Conservation (phyloP, 768 basidiomycete species). For the Kwoniella sp. region DNA sequence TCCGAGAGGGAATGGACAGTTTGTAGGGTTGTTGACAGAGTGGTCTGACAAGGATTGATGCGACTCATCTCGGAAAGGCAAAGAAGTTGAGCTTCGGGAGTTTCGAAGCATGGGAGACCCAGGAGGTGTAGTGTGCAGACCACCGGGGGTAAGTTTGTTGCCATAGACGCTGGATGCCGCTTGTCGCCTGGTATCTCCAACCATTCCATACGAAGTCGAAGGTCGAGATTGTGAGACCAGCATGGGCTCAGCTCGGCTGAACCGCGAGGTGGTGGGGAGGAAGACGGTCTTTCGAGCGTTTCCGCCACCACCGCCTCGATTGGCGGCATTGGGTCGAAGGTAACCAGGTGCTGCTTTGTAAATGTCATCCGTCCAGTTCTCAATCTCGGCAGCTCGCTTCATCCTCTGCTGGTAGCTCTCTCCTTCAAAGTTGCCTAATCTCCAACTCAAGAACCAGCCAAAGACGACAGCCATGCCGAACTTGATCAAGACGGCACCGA, state of each 20-base stretch:
- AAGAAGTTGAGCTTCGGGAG: slow-evolving; percentile 80
- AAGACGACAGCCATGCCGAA: slow-evolving; percentile 97
- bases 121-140: slow-evolving; percentile 66
- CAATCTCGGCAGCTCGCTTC: slow-evolving; percentile 85
- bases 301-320: slow-evolving; percentile 65
- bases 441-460: slow-evolving; percentile 97
- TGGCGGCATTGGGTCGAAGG: slow-evolving; percentile 80
- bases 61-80: slow-evolving; percentile 61
- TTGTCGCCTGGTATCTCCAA: slow-evolving; percentile 34
- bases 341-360: slow-evolving; percentile 87
- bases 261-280: slow-evolving; percentile 60
- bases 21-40: slow-evolving; percentile 43
- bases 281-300: slow-evolving; percentile 58
- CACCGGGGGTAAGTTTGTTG: slow-evolving; percentile 55
- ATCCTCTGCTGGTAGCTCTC: slow-evolving; percentile 92
- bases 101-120: slow-evolving; percentile 71
- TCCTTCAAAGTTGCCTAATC: slow-evolving; percentile 85
- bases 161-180: slow-evolving; percentile 60
- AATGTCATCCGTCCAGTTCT: slow-evolving; percentile 95
- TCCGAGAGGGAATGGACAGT: slow-evolving; percentile 86
- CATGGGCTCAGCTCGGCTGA: slow-evolving; percentile 72
- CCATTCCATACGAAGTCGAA: slow-evolving; percentile 51
- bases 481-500: slow-evolving; percentile 91
- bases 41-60: slow-evolving; percentile 47
- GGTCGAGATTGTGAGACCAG: slow-evolving; percentile 56